phyloP scores from a whole-genome alignment of 1,139 yeast genomes.

The Sugiyamaella neomexicana region DNA sequence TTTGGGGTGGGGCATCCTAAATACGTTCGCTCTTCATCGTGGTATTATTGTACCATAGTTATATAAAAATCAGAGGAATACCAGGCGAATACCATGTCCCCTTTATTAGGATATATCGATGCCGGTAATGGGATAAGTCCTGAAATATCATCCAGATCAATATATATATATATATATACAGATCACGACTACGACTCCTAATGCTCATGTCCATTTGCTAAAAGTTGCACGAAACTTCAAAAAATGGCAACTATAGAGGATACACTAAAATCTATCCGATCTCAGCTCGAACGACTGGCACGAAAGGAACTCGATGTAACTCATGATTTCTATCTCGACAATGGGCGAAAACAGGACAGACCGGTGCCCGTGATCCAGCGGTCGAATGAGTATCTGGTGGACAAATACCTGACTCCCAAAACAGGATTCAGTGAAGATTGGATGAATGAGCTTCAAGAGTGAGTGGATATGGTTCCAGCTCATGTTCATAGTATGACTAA shows the following conservation, averaged over 20 bases:
- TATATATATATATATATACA: background rate
- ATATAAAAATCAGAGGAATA: too few species aligned
- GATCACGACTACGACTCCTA: background rate
- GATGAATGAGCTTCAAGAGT: conserved; percentile 41
- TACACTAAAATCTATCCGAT: conserved; percentile 5
- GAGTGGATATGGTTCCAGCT: conserved; percentile 17
- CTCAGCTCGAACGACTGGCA: conserved; percentile 4
- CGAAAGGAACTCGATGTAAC: conserved; percentile 6
- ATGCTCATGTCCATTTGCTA: too few species aligned
- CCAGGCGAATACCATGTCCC: too few species aligned
- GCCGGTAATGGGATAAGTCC: too few species aligned
- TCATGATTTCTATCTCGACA: conserved; percentile 6
- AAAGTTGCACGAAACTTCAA: background rate
- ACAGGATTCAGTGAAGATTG: conserved; percentile 37
- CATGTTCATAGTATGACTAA: too few species aligned
- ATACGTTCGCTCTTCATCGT: too few species aligned
- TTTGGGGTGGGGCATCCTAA: too few species aligned
- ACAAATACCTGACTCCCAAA: conserved; percentile 39
- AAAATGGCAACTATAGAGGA: conserved; percentile 6
- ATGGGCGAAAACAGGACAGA: background rate
- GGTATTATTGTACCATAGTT: too few species aligned
- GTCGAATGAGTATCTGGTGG: conserved; percentile 27
- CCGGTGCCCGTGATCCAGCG: conserved; percentile 14
- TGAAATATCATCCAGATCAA: too few species aligned
- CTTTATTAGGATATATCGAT: too few species aligned